These are phyloP conservation scores for Beauveria sp. DNA, from an alignment of 2,329 filamentous ascomycete species.

Conservation along the genomic window DNA sequence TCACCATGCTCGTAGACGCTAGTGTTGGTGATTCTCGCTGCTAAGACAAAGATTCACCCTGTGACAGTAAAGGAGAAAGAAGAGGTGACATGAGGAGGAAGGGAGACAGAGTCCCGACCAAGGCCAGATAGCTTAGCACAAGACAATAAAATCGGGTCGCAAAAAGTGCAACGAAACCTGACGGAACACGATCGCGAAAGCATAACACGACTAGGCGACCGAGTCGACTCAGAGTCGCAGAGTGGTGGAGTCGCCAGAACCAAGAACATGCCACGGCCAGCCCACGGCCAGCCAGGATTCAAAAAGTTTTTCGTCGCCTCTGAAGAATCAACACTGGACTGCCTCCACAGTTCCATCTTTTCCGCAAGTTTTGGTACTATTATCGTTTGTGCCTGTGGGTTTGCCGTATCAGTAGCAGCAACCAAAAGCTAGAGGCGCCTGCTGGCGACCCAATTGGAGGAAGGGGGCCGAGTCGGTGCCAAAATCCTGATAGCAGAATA, in stretches of 20 bases:
- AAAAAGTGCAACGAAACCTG: conserved; percentile 1
- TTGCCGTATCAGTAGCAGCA: not conserved
- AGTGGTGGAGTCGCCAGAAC: not conserved
- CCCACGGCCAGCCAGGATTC: not conserved
- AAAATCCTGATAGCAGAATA: conserved; percentile 1
- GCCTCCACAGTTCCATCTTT: conserved; percentile 4
- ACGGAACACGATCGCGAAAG: not conserved
- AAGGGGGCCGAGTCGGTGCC: not conserved
- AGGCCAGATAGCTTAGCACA: conserved; percentile 1
- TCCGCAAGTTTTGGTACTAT: not conserved
- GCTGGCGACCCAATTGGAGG: not conserved
- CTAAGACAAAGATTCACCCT: conserved; percentile 10
- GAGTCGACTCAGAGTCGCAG: not conserved
- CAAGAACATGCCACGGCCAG: not conserved
- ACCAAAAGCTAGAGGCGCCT: not conserved
- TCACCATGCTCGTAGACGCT: conserved; percentile 9
- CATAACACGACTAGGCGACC: not conserved
- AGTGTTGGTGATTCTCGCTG: conserved; percentile 7
- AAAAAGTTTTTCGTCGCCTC: not conserved
- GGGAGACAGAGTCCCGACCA: not conserved
- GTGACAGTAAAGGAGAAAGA: not conserved
- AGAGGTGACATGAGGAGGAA: not conserved
- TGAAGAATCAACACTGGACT: not conserved
- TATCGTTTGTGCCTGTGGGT: not conserved
- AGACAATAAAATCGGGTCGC: conserved; percentile 11